Conservation (phyloP, 345 rosid species). For the Brassica napus region DNA sequence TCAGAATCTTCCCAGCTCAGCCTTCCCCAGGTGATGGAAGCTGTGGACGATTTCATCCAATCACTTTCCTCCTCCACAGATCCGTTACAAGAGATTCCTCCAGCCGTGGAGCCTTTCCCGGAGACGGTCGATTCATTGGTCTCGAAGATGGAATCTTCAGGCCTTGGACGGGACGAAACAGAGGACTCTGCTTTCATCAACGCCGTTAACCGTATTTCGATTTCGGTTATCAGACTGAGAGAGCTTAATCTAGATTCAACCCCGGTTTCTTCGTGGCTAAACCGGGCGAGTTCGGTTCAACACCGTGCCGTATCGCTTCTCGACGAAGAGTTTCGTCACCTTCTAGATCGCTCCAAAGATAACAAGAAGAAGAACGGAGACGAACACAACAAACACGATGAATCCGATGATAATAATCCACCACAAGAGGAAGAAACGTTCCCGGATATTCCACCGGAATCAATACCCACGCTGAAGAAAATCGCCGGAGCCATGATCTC, state of each 20-base stretch:
- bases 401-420: conserved; percentile 6
- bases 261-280: conserved; percentile 36
- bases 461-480: conserved; percentile 46
- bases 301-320: conserved; percentile 60
- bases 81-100: conserved; percentile 40
- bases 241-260: conserved; percentile 38
- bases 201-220: conserved; percentile 47
- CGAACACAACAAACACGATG: background rate
- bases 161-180: conserved; percentile 43
- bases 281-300: conserved; percentile 50
- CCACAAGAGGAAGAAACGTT: conserved; percentile 34
- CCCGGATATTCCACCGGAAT: conserved; percentile 47
- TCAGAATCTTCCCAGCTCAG: conserved; percentile 12
- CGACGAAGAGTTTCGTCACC: conserved; percentile 67
- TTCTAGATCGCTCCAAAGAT: conserved; percentile 47
- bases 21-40: conserved; percentile 37
- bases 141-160: conserved; percentile 41
- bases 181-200: conserved; percentile 47
- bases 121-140: conserved; percentile 52
- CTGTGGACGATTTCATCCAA: conserved; percentile 50
- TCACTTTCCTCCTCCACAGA: background rate
- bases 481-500: conserved; percentile 64
- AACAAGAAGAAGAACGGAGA: conserved; percentile 15
- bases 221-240: conserved; percentile 36
- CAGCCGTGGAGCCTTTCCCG: conserved; percentile 45